Conservation (phyloP, 768 basidiomycete species). For the Phlegmacium glaucopus region DNA sequence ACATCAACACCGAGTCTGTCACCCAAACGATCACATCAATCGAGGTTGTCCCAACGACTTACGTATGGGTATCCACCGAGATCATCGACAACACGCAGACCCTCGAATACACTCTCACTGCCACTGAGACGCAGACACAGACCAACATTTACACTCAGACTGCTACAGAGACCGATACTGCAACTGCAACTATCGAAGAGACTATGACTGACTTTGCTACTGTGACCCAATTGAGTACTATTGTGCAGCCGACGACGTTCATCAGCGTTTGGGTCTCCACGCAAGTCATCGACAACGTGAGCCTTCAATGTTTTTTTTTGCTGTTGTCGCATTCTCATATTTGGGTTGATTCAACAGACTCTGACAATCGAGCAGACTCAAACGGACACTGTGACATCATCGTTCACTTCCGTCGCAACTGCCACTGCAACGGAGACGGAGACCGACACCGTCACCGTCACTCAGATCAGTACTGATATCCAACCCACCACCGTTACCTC, state of each 20-base stretch:
- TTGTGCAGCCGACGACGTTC: slow-evolving; percentile 57
- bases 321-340: background rate
- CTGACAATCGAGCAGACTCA: slow-evolving; percentile 51
- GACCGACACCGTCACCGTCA: slow-evolving; percentile 53
- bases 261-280: slow-evolving; percentile 50
- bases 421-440: slow-evolving; percentile 51
- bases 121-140: slow-evolving; percentile 58
- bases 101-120: slow-evolving; percentile 57
- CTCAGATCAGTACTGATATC: slow-evolving; percentile 46
- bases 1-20: slow-evolving; percentile 39
- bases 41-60: slow-evolving; percentile 58
- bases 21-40: slow-evolving; percentile 50
- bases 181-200: slow-evolving; percentile 44
- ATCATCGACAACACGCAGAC: slow-evolving; percentile 55
- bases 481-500: slow-evolving; percentile 58
- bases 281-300: slow-evolving; percentile 56
- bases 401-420: slow-evolving; percentile 54
- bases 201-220: slow-evolving; percentile 60
- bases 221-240: slow-evolving; percentile 46
- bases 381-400: slow-evolving; percentile 47
- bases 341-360: slow-evolving; percentile 35
- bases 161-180: slow-evolving; percentile 43
- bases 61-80: slow-evolving; percentile 65
- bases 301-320: slow-evolving; percentile 14
- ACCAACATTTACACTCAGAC: slow-evolving; percentile 53